Base-by-base conservation (phyloP, 768 basidiomycete genomes). In the Lactarius deliciosus region DNA sequence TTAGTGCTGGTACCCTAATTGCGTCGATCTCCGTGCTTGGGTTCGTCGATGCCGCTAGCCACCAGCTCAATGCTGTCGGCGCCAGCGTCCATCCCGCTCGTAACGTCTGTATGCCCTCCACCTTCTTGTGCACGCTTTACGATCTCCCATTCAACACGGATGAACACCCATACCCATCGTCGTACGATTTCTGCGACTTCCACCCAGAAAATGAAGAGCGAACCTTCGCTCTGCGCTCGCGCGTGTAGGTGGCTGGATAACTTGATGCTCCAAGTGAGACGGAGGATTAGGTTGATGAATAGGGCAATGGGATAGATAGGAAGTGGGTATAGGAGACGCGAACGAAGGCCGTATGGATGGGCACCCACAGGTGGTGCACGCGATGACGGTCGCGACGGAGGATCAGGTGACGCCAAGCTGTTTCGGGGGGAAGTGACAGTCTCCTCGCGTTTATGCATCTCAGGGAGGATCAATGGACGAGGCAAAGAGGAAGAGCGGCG, bases 101-200 rank as follows among this genome's bases (percentile, higher is more conserved):
- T 43, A 13, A 43, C 10, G 9, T 30, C 53, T 1, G 53, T 13
- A 20, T 18, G 34, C 53, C 43, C 60, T 34, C 15, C 56, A 32
- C 53, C 32, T 25, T 69, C 68, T 30, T 63, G 41, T n/a, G 58
- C 59, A 22, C 68, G 59, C 63, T 15, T 63, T 55, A 69, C 55
- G 22, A 88, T 83, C 78, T 98, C 96, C 97, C 96, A 99, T 78
- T 99, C 97, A 50, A 98, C 86, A 43, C 97, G 86, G 69, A 98
- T 77, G 77, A 97, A 98, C 32, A 97, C 94, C 97, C 97, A 99
- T 80, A 98, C 84, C 97, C 97, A 99, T 72, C 97, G 78, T 69
- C 97, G 82, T 41, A 94, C 74, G 36, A 99, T 78, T 78, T 98
- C 97, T 38, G 95, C 86, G 53, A 91, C 82, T 77, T 99, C 95